These are phyloP conservation scores for Rhizoclosmatium sp. DNA, from an alignment of 192 early-diverging fungal genomes.

Conservation along the genomic window DNA sequence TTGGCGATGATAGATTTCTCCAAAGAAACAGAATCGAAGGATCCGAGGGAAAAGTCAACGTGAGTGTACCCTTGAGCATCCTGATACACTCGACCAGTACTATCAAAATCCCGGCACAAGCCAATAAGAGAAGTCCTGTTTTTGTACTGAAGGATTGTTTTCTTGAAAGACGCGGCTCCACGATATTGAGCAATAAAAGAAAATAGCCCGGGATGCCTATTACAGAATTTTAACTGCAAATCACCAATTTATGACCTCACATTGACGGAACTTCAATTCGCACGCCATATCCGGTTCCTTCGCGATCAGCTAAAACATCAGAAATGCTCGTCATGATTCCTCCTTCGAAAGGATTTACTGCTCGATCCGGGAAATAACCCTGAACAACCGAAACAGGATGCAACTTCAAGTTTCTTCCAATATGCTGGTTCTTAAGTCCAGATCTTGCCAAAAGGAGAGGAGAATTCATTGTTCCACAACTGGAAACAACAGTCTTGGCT, in stretches of 20 bases:
- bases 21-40: constrained; percentile 58
- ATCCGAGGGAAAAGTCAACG: constrained; percentile 63
- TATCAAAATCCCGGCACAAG: constrained; percentile 69
- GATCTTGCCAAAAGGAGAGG: constrained; percentile 70
- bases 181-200: constrained; percentile 57
- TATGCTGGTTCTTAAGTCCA: constrained; percentile 72
- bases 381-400: constrained; percentile 70
- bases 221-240: constrained; percentile 24
- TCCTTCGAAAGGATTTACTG: constrained; percentile 40
- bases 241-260: not conserved
- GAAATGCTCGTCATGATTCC: constrained; percentile 76
- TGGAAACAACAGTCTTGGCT: constrained; percentile 64
- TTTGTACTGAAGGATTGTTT: constrained; percentile 55
- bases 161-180: constrained; percentile 59
- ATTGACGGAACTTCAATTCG: constrained; percentile 58
- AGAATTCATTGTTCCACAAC: constrained; percentile 70
- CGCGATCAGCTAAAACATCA: constrained; percentile 62
- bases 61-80: constrained; percentile 54
- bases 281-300: constrained; percentile 71
- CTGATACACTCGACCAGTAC: constrained; percentile 48
- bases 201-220: constrained; percentile 62
- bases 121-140: constrained; percentile 60
- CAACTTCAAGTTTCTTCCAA: constrained; percentile 70
- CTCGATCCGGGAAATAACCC: constrained; percentile 71
- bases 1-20: constrained; percentile 51